Conservation (phyloP, 495 filamentous ascomycete species). For the Articulospora tetracladia region DNA sequence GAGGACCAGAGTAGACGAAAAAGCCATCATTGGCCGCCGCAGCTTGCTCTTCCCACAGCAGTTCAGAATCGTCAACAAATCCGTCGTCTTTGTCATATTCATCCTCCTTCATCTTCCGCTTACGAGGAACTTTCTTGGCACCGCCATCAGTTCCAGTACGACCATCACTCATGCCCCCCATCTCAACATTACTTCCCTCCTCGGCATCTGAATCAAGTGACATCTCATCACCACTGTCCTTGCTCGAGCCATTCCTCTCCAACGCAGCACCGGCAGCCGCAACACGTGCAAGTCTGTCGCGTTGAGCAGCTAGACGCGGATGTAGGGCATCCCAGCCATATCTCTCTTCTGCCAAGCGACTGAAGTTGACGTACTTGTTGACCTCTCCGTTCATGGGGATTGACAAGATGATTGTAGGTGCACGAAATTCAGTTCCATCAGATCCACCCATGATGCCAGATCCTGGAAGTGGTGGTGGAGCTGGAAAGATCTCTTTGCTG, state of each 20-base stretch:
- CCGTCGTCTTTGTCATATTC: slow-evolving; percentile 96
- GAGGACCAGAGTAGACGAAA: slow-evolving; percentile 81
- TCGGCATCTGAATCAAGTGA: slow-evolving; percentile 62
- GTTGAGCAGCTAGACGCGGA: slow-evolving; percentile 82
- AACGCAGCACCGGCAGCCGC: slow-evolving; percentile 79
- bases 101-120: slow-evolving; percentile 85
- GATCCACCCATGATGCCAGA: slow-evolving; percentile 53
- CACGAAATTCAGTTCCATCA: slow-evolving; percentile 35
- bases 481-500: slow-evolving; percentile 19
- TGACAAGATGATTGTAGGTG: slow-evolving; percentile 80
- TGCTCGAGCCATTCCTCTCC: slow-evolving; percentile 67
- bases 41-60: slow-evolving; percentile 94
- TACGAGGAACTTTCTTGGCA: slow-evolving; percentile 62
- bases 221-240: slow-evolving; percentile 74
- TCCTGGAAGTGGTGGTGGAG: slow-evolving; percentile 54
- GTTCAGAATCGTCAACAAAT: slow-evolving; percentile 94
- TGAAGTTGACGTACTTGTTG: slow-evolving; percentile 93
- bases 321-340: slow-evolving; percentile 95
- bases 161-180: slow-evolving; percentile 57
- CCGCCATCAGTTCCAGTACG: slow-evolving; percentile 47
- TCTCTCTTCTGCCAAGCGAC: slow-evolving; percentile 83
- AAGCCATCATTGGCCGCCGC: slow-evolving; percentile 90
- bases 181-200: slow-evolving; percentile 70
- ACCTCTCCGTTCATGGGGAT: slow-evolving; percentile 73
- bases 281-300: slow-evolving; percentile 72